These are phyloP conservation scores for Pterocarpus santalinus DNA, from an alignment of 306 rosid species.

Conservation along the genomic window DNA sequence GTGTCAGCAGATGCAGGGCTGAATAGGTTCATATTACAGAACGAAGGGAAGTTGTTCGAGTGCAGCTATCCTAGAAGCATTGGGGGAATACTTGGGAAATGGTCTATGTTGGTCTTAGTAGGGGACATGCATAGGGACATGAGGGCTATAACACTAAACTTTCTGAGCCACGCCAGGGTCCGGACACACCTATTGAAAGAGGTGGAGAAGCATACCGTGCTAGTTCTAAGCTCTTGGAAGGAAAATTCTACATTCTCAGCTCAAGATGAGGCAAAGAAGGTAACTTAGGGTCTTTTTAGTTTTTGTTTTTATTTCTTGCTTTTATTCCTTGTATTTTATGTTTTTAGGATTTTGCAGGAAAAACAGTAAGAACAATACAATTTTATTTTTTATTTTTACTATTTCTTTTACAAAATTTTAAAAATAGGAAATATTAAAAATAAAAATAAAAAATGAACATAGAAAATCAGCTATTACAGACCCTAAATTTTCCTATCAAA, in stretches of 20 bases:
- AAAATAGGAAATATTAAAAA: too few species aligned
- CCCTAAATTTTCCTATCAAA: too few species aligned
- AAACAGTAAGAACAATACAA: too few species aligned
- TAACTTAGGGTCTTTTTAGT: conserved; percentile 6
- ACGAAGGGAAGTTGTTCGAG: conserved; percentile 93
- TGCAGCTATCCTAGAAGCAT: conserved; percentile 97
- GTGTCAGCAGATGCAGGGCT: conserved; percentile 96
- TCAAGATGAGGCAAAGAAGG: conserved; percentile 95
- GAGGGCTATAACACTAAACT: conserved; percentile 87
- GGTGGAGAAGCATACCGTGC: conserved; percentile 77
- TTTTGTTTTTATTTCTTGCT: too few species aligned
- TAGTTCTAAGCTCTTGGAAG: conserved; percentile 78
- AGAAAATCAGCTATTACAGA: too few species aligned
- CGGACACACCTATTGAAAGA: conserved; percentile 75
- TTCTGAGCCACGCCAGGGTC: conserved; percentile 84
- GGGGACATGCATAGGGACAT: conserved; percentile 99
- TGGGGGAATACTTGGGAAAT: conserved; percentile 95
- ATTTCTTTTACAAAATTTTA: too few species aligned
- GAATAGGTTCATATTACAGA: conserved; percentile 85
- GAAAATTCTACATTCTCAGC: conserved; percentile 74
- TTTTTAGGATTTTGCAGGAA: too few species aligned
- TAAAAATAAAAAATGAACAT: too few species aligned
- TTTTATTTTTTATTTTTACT: too few species aligned
- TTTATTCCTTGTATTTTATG: too few species aligned
- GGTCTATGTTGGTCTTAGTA: conserved; percentile 97